Base-by-base conservation (phyloP, 768 basidiomycete species). In the Royoungia palumana region DNA sequence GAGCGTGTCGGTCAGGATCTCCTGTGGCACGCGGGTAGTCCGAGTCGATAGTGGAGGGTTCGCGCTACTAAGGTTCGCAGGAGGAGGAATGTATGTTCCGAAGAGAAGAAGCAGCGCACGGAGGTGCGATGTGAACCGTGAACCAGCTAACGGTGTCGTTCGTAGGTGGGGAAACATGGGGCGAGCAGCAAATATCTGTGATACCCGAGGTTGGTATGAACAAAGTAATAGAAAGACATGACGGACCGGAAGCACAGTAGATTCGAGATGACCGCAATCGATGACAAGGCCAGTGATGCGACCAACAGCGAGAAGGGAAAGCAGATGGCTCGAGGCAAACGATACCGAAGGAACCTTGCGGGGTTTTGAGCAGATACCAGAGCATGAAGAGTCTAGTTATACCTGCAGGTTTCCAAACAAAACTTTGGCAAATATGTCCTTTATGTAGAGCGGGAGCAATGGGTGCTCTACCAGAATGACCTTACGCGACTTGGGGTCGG, bases 401-500 rank as follows among this genome's bases (percentile, higher is more conserved):
- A 89, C 94, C 73, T 94, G 89, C 6, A 91, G 70, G 61, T 94
- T 96, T 53, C 89, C 87, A 62, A 98, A 98, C 17, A 98, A 70
- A 35, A 90, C 82, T 44, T 82, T 80, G 0, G 92, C 90, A 34
- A 98, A 78, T 50, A 81, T 82, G 36, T 95, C 89, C 69, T 98
- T 98, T 62, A 97, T 83, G 48, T 85, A 79, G 2, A 89, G 65
- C 2, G 94, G 91, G 16, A 97, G 72, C 20, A 95, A 70, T 1
- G 95, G 89, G 64, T 92, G 88, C 68, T 98, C 96, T 6, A 95
- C 75, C 19, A 99, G 59, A 45, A 98, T 91, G 45, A 99, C 87
- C 68, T 96, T 98, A 46, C 96, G 82, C 25, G 93, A 85, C 67
- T 94, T 95, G 2, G 96, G 89, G 62, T 98, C 96, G 57, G 92